These are phyloP conservation scores for Tolypocladium nubicola DNA, from an alignment of 2,329 filamentous ascomycete species.

Conservation along the genomic window DNA sequence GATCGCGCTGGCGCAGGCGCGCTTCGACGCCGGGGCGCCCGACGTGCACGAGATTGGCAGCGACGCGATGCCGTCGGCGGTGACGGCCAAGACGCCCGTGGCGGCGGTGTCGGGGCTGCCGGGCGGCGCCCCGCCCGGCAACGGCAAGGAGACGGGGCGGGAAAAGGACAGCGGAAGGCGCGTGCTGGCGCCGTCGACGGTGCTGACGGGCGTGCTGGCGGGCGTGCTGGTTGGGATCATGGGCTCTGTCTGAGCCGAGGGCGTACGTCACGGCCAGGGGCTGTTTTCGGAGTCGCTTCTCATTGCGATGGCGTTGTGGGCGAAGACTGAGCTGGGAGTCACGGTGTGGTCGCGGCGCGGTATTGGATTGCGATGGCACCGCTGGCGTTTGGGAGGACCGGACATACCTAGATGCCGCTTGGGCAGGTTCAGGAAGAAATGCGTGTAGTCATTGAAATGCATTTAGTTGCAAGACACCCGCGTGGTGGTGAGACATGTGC, in stretches of 20 bases:
- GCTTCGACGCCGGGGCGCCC: constrained; percentile 39
- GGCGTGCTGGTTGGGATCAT: neutral
- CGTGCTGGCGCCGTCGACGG: neutral
- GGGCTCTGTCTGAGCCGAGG: neutral
- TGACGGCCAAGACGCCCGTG: constrained; percentile 35
- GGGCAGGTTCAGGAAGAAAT: neutral
- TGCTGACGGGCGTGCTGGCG: neutral
- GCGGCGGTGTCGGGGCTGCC: constrained; percentile 34
- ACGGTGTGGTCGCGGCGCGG: neutral
- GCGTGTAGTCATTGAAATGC: neutral
- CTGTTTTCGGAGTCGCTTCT: neutral
- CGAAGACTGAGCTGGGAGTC: neutral
- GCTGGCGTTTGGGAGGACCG: neutral
- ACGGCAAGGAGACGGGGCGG: neutral
- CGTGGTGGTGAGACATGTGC: neutral
- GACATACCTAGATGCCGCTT: neutral
- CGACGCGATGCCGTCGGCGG: constrained; percentile 46
- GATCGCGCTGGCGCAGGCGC: constrained; percentile 59
- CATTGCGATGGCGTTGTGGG: neutral
- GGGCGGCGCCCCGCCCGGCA: neutral
- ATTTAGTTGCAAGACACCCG: neutral
- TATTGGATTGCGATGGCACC: neutral
- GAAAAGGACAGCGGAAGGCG: constrained; percentile 4
- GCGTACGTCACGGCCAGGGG: neutral
- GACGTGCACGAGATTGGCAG: constrained; percentile 45